Percentiles rank a stretch among this genome's conserved stretches.
These are phyloP conservation scores for Penicillium crystallinum DNA, from an alignment of 495 filamentous ascomycete genomes.

Conservation along the genomic window DNA sequence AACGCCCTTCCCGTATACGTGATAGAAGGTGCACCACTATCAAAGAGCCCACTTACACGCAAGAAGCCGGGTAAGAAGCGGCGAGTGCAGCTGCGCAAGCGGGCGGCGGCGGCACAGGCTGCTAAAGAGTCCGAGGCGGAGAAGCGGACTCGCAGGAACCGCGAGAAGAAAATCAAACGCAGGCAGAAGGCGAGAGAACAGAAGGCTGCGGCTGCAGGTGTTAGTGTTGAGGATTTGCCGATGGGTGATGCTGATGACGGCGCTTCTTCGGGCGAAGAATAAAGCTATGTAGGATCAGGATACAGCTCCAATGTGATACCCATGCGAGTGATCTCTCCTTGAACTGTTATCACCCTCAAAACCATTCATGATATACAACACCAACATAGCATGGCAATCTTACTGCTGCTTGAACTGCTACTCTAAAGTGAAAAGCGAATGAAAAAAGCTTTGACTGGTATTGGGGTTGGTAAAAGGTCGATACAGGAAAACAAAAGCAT, in stretches of 20 bases:
- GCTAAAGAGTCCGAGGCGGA: slow-evolving; percentile 40
- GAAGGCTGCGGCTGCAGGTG: slow-evolving; percentile 33
- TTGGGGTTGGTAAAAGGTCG: background rate
- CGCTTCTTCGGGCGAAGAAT: slow-evolving; percentile 16
- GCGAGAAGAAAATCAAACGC: slow-evolving; percentile 41
- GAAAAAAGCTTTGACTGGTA: background rate
- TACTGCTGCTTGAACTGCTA: background rate
- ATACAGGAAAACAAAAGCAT: background rate
- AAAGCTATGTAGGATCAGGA: background rate
- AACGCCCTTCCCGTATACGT: slow-evolving; percentile 25
- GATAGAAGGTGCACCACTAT: slow-evolving; percentile 17
- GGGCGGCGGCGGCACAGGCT: slow-evolving; percentile 18
- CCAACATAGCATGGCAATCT: background rate
- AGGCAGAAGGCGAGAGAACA: slow-evolving; percentile 42
- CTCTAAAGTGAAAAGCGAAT: background rate
- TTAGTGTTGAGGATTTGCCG: slow-evolving; percentile 7
- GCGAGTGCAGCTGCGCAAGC: slow-evolving; percentile 40
- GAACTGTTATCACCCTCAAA: background rate
- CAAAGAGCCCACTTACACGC: slow-evolving; percentile 29
- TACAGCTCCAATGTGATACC: slow-evolving; percentile 22
- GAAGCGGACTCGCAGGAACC: slow-evolving; percentile 44
- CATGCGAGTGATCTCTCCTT: background rate
- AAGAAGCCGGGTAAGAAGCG: slow-evolving; percentile 48
- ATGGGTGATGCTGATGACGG: slow-evolving; percentile 10
- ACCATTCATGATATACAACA: background rate